Base-by-base conservation (phyloP, 768 basidiomycete genomes). In the Neoboletus brunneissimus region DNA sequence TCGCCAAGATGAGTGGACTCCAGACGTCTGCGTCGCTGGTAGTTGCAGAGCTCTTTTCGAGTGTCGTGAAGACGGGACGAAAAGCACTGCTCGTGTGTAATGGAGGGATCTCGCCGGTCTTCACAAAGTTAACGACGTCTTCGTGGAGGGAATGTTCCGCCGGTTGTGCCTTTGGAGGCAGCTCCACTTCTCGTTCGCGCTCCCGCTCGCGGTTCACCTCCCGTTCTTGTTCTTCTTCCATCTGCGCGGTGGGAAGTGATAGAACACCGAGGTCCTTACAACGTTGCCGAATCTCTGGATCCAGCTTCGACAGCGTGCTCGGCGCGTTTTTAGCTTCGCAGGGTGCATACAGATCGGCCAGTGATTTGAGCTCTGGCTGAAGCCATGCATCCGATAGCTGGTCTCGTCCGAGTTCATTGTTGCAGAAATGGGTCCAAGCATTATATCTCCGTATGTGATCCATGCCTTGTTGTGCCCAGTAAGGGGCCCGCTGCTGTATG, bases 181-280 rank as follows among this genome's bases (percentile, higher is more conserved):
- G 12, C 11, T 32, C 31, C 31, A 32, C 31, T 4, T 32, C 31
- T 32, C 31, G 31, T 32, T 32, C 31, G 31, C 31, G 31, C 31
- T 32, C 31, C 31, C 12, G 11, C 12, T 32, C 31, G 10, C 75
- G 75, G 2, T 57, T 61, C 2, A 80, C 69, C 54, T 80, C 77
- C 44, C 77, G 64, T 61, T 80, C 80, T 52, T 76, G 77, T 50
- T 79, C 77, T 53, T 81, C 78, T 23, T 72, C 72, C 54, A 77
- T 54, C 16, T 51, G 58, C n/a, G 49, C 54, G 29, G 61, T 54
- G 1, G 54, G 61, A 12, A 51, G 29, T 1, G 54, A 51, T 13
- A 46, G 9, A n/a, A 62, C 25, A 0, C 64, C 64, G 16, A 65
- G 58, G 12, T 54, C 18, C 10, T 29, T 22, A 32, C 64, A 62